Percentiles rank a stretch among this genome's conserved stretches.
phyloP scores from a whole-genome alignment of 345 rosid species.

The Microthlaspi erraticum region DNA sequence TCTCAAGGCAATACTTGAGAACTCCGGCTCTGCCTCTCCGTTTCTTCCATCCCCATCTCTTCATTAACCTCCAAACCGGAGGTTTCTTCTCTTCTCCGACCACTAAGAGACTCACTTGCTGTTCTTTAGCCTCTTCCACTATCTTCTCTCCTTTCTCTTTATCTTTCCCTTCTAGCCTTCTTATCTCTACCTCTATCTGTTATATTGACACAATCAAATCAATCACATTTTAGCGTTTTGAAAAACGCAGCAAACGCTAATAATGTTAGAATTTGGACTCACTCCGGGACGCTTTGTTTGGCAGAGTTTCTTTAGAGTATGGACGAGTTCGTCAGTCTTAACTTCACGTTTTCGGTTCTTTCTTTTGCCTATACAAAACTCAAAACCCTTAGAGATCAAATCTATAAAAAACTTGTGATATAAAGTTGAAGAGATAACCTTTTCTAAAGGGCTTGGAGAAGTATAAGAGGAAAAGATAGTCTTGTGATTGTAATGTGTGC shows the following conservation, averaged over 20 bases:
- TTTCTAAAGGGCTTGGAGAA: constrained; percentile 51
- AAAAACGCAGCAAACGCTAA: constrained; percentile 25
- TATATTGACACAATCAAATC: neutral
- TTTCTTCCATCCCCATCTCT: constrained; percentile 60
- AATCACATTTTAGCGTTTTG: constrained; percentile 6
- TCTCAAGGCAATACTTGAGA: constrained; percentile 72
- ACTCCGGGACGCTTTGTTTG: constrained; percentile 73
- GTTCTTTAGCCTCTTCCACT: constrained; percentile 77
- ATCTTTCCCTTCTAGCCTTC: constrained; percentile 59
- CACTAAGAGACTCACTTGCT: constrained; percentile 62
- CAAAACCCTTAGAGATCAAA: neutral
- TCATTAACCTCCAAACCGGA: constrained; percentile 57
- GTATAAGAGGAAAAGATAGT: constrained; percentile 65
- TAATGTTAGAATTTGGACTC: constrained; percentile 36
- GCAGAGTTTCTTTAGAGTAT: constrained; percentile 63
- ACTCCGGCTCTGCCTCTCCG: constrained; percentile 46
- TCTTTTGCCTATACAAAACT: constrained; percentile 40
- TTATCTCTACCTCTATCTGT: constrained; percentile 67
- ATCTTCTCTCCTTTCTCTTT: constrained; percentile 64
- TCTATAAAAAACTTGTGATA: neutral
- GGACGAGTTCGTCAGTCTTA: constrained; percentile 59
- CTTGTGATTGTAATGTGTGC: constrained; percentile 63
- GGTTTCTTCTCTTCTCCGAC: constrained; percentile 72
- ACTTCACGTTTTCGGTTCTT: constrained; percentile 47
- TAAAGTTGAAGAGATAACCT: constrained; percentile 45